A percentile compares a stretch with the other conserved stretches of the same genome.
Evolutionary conservation across 1,284 basidiomycete species (phyloP).

Genomic region (Cystobasidium slooffiae): DNA sequence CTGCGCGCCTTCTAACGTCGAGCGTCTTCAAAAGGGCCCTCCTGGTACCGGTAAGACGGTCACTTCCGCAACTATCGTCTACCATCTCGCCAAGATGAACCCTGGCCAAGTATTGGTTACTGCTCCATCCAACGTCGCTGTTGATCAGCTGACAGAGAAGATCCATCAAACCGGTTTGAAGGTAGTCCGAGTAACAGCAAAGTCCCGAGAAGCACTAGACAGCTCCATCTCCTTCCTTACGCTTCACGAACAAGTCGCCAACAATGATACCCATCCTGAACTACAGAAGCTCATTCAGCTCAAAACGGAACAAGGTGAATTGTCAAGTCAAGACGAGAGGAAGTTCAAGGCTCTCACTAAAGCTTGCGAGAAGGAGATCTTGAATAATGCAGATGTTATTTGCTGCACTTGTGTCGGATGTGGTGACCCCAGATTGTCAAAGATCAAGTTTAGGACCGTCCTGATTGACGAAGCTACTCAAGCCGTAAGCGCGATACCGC

Average conservation of each 20-base stretch:
- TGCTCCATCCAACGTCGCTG: constrained; percentile 98
- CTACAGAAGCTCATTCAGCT: constrained; percentile 96
- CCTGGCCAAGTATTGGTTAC: constrained; percentile 98
- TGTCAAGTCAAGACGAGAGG: constrained; percentile 93
- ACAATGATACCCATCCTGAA: constrained; percentile 80
- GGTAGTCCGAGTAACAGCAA: constrained; percentile 95
- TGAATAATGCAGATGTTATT: constrained; percentile 93
- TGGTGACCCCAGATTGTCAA: constrained; percentile 91
- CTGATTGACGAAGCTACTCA: constrained; percentile 99
- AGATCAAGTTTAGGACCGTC: constrained; percentile 97
- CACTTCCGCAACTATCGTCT: constrained; percentile 98
- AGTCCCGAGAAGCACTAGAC: constrained; percentile 95
- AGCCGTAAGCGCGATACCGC: constrained; percentile 67
- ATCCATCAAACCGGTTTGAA: constrained; percentile 96
- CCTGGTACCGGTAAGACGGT: constrained; percentile 99
- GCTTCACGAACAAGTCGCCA: constrained; percentile 95
- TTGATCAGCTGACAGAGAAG: constrained; percentile 98
- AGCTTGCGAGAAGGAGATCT: constrained; percentile 95
- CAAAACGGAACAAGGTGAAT: constrained; percentile 95
- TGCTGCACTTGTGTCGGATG: constrained; percentile 98
- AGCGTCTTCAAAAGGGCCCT: constrained; percentile 66
- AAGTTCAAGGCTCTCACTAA: constrained; percentile 96
- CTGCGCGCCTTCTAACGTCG: background rate
- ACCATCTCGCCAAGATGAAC: constrained; percentile 99
- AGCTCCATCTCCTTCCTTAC: constrained; percentile 92